These are phyloP conservation scores for Botryococcus braunii DNA, from an alignment of 163 green algal species.

Conservation along the genomic window DNA sequence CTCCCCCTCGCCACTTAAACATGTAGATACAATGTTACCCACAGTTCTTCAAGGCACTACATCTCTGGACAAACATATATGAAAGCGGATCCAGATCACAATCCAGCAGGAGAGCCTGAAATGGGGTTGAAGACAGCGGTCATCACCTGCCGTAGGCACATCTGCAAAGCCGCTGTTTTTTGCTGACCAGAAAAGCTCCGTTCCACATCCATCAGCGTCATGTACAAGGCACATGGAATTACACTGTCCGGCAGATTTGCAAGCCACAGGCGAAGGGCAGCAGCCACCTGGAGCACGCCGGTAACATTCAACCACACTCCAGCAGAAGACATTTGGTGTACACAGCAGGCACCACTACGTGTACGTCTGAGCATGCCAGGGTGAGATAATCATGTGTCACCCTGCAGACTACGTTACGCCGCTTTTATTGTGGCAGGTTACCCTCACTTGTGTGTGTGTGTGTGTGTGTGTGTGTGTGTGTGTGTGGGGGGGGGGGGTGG, in stretches of 20 bases:
- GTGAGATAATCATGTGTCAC: too few relatives aligned
- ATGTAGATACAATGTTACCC: not conserved
- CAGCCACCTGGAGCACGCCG: slow-evolving; percentile 15
- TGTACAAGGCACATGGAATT: not conserved
- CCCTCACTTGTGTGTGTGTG: too few relatives aligned
- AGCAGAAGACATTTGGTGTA: too few relatives aligned
- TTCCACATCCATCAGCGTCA: slow-evolving; percentile 5
- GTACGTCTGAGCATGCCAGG: too few relatives aligned
- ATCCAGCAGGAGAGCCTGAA: not conserved
- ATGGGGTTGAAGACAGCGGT: too few relatives aligned
- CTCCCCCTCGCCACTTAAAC: not conserved
- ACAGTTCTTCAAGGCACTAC: not conserved
- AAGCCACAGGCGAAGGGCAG: slow-evolving; percentile 10
- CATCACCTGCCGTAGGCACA: not conserved
- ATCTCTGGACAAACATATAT: not conserved
- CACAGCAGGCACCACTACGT: too few relatives aligned
- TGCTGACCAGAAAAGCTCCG: not conserved
- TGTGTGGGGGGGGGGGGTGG: too few relatives aligned
- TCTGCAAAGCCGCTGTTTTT: not conserved
- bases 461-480: too few relatives aligned
- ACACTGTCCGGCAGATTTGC: slow-evolving; percentile 9
- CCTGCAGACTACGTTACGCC: too few relatives aligned
- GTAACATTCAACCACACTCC: too few relatives aligned
- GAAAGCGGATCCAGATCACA: not conserved
- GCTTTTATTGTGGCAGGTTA: too few relatives aligned